A percentile compares a stretch with the other conserved stretches of the same genome.
phyloP scores from a whole-genome alignment of 139 green algal genomes.

The Limnomonas spitsbergensis region DNA sequence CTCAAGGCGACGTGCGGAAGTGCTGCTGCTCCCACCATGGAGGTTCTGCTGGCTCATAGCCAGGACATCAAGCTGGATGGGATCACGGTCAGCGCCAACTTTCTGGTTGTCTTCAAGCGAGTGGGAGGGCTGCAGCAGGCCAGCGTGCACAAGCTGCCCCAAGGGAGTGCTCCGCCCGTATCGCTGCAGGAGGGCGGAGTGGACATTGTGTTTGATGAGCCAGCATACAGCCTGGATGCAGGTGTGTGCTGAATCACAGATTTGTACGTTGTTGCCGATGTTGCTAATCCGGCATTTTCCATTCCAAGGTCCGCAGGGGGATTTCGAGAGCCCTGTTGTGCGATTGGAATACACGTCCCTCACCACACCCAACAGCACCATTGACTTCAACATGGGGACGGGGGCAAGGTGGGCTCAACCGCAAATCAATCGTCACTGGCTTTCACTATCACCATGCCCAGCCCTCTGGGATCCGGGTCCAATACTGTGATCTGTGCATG shows the following conservation, averaged over 20 bases:
- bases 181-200: constrained; percentile 33
- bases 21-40: constrained; percentile 2
- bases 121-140: constrained; percentile 37
- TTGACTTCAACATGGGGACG: constrained; percentile 78
- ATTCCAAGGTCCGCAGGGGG: constrained; percentile 51
- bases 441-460: neutral
- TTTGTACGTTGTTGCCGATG: constrained; percentile 6
- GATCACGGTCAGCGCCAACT: constrained; percentile 38
- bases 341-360: constrained; percentile 76
- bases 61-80: constrained; percentile 77
- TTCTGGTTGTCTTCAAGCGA: constrained; percentile 55
- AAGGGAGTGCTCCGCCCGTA: constrained; percentile 22
- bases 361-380: constrained; percentile 66
- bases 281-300: constrained; percentile 15
- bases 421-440: neutral
- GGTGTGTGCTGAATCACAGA: constrained; percentile 35
- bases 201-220: constrained; percentile 68
- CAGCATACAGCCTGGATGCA: constrained; percentile 61
- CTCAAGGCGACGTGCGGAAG: neutral
- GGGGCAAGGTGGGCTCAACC: constrained; percentile 46
- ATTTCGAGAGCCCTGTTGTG: constrained; percentile 77
- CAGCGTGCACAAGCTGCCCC: constrained; percentile 48
- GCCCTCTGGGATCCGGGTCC: too few species aligned
- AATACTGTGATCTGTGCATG: neutral
- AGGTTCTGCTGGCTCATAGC: constrained; percentile 73